phyloP scores from a whole-genome alignment of 306 rosid genomes.

The Medicago arabica region DNA sequence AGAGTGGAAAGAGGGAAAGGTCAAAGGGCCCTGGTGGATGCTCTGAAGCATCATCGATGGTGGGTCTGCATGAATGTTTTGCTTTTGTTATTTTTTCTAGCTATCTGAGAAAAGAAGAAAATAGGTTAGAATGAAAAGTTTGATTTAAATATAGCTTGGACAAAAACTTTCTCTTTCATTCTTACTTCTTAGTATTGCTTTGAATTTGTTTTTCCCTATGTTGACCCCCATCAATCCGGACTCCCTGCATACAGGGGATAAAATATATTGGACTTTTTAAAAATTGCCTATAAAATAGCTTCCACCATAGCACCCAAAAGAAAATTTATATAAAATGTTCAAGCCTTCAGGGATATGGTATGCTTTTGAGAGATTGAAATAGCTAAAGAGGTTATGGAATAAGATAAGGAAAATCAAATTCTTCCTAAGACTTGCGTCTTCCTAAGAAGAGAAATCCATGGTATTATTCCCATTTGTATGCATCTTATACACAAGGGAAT shows the following conservation, averaged over 20 bases:
- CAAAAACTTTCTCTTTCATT: background rate
- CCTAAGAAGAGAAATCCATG: background rate
- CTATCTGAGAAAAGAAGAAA: background rate
- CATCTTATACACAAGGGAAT: conserved; percentile 8
- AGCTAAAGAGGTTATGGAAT: background rate
- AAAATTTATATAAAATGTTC: background rate
- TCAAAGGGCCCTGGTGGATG: too few relatives aligned
- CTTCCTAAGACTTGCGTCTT: background rate
- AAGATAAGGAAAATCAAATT: background rate
- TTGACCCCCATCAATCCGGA: background rate
- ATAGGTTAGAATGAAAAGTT: background rate
- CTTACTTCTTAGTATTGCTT: background rate
- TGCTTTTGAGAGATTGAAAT: conserved; percentile 12
- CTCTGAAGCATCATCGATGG: too few relatives aligned
- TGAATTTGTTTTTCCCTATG: background rate
- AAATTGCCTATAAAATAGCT: background rate
- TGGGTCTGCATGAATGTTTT: background rate
- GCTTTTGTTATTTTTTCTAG: background rate
- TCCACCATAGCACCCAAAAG: background rate
- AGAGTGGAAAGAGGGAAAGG: background rate
- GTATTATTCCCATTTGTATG: background rate
- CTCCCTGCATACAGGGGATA: background rate
- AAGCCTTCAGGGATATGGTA: background rate
- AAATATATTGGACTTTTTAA: background rate
- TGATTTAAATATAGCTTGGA: background rate